Evolutionary conservation across 2,329 filamentous ascomycete genomes (phyloP), one percentile per base, ranked within the genome.

Genomic region (Clathrospora elynae): DNA sequence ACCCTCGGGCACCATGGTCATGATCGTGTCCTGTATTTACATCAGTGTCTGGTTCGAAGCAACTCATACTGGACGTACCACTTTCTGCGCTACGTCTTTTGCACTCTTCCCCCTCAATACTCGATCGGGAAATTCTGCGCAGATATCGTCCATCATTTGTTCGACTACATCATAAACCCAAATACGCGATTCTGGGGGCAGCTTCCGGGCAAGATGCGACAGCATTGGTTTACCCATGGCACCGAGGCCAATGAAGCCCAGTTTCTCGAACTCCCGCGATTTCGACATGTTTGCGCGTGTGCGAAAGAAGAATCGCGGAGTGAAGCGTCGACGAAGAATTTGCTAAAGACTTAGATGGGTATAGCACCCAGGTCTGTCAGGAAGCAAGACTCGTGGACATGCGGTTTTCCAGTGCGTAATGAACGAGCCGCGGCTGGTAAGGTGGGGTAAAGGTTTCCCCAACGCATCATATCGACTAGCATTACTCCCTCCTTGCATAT

Each of bases 211-310:
- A 16, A 81, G 66, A 56, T 80, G 77, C 13, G 59, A 62, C 4
- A 74, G 71, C 78, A 81, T 81, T 8, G 78, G 78, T 37, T 68
- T 71, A 0, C 78, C 78, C 78, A 81, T 81, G 8, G 73, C 71
- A n/a, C 78, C 78, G 1, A 81, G 70, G 51, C 79, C 78, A 31
- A 82, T 74, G 63, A 80, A 82, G 30, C 76, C 75, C 14, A 77
- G 30, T 3, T 42, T 65, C n/a, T 50, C 51, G 45, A 66, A 66
- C 0, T 57, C 30, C 18, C 39, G 22, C 11, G 46, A 33, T 28
- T 55, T 43, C 13, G 46, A 30, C 66, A 69, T 68, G 7, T 30
- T 34, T 26, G 20, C 23, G n/a, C 1, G 23, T 25, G 17, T 24
- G 25, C 12, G 4, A 13, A 26, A 12, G 11, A 10, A 25, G 3